phyloP scores from a whole-genome alignment of 1,139 yeast genomes.

The Candida frijolesensis region DNA sequence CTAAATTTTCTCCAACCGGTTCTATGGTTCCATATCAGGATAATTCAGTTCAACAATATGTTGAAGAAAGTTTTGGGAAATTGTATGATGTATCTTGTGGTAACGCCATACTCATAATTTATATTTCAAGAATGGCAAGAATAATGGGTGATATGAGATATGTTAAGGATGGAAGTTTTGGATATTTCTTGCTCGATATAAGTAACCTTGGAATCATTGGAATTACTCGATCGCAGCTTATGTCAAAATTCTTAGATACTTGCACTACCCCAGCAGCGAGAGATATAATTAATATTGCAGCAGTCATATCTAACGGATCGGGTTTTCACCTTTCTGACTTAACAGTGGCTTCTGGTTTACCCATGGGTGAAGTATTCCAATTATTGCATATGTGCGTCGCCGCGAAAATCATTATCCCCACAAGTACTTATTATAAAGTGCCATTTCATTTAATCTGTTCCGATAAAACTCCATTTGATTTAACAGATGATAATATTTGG shows the following conservation, averaged over 20 bases:
- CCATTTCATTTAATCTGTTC: slow-evolving; percentile 45
- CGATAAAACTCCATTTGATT: slow-evolving; percentile 36
- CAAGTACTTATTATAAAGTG: slow-evolving; percentile 48
- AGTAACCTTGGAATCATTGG: slow-evolving; percentile 1
- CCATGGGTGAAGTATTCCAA: slow-evolving; percentile 26
- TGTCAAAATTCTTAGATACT: slow-evolving; percentile 16
- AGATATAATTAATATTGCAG: slow-evolving; percentile 41
- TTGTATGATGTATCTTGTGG: slow-evolving; percentile 13
- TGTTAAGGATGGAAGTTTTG: slow-evolving; percentile 3
- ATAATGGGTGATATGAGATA: slow-evolving; percentile 11
- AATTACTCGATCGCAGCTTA: slow-evolving; percentile 11
- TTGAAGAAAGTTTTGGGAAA: slow-evolving; percentile 1
- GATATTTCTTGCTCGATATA: slow-evolving; percentile 8
- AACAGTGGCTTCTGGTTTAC: slow-evolving; percentile 37
- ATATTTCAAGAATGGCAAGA: slow-evolving; percentile 12
- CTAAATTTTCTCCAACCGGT: not conserved
- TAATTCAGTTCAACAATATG: not conserved
- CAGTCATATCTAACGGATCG: slow-evolving; percentile 44
- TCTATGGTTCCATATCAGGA: not conserved
- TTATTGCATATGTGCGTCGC: slow-evolving; percentile 39
- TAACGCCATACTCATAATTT: slow-evolving; percentile 11
- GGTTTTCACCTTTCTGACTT: slow-evolving; percentile 48
- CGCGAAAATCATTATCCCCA: slow-evolving; percentile 38
- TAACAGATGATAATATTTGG: slow-evolving; percentile 38
- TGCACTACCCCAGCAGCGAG: slow-evolving; percentile 21